Evolutionary conservation across 2,329 filamentous ascomycete species (phyloP).

Genomic region (Trichophyton mentagrophytes): DNA sequence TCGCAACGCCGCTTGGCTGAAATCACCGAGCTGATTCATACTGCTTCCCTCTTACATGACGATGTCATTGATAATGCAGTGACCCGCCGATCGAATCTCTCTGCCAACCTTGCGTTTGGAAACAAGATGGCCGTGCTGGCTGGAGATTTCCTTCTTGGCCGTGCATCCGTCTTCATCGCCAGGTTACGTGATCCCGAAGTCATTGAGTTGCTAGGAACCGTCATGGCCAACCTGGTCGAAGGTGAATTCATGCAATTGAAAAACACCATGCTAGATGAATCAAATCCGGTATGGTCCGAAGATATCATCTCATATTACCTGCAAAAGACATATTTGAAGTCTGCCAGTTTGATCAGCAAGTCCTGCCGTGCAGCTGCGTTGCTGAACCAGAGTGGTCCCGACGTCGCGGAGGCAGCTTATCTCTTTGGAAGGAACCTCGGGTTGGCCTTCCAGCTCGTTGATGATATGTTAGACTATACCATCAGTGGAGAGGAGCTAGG

Average conservation of each 20-base stretch:
- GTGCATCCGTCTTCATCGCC: slow-evolving; percentile 85
- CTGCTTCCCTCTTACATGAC: slow-evolving; percentile 89
- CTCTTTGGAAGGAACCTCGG: slow-evolving; percentile 86
- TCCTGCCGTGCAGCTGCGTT: slow-evolving; percentile 83
- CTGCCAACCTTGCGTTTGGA: slow-evolving; percentile 87
- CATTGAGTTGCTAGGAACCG: slow-evolving; percentile 83
- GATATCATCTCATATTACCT: slow-evolving; percentile 87
- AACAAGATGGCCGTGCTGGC: slow-evolving; percentile 99
- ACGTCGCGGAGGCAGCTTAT: slow-evolving; percentile 84
- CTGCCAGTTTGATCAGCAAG: slow-evolving; percentile 89
- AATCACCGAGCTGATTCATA: slow-evolving; percentile 95
- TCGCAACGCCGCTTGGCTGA: slow-evolving; percentile 85
- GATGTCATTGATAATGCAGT: slow-evolving; percentile 93
- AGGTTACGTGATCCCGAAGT: slow-evolving; percentile 86
- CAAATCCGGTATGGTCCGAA: slow-evolving; percentile 71
- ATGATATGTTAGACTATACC: slow-evolving; percentile 97
- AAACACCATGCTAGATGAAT: slow-evolving; percentile 83
- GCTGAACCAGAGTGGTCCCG: slow-evolving; percentile 60
- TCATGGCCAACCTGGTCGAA: slow-evolving; percentile 94
- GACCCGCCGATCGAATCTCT: slow-evolving; percentile 68
- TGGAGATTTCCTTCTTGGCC: slow-evolving; percentile 87
- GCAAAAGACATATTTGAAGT: slow-evolving; percentile 97
- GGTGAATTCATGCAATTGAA: slow-evolving; percentile 99
- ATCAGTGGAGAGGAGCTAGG: slow-evolving; percentile 71
- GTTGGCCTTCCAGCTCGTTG: slow-evolving; percentile 90